Evolutionary conservation across 495 filamentous ascomycete species (phyloP).

Genomic region (Penicillium paradoxum): DNA sequence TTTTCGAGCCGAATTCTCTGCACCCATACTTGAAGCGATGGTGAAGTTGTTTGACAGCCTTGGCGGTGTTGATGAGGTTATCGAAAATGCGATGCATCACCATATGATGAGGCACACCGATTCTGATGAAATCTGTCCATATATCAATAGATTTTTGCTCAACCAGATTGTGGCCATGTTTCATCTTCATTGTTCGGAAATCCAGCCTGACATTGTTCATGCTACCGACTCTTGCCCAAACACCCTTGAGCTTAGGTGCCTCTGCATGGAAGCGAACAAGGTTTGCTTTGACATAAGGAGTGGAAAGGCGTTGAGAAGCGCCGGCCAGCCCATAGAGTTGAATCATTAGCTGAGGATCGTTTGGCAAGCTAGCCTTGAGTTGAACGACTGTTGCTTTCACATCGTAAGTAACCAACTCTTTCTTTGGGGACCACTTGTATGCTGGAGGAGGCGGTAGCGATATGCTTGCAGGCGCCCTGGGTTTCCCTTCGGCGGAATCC

Average conservation of each 20-base stretch:
- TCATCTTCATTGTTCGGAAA: conserved; percentile 67
- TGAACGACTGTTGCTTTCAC: conserved; percentile 74
- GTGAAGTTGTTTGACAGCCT: conserved; percentile 82
- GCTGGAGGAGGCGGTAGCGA: conserved; percentile 26
- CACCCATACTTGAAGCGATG: conserved; percentile 81
- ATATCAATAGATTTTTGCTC: conserved; percentile 85
- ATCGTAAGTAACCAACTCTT: conserved; percentile 76
- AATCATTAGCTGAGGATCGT: conserved; percentile 84
- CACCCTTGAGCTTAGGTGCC: conserved; percentile 68
- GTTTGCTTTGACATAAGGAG: conserved; percentile 70
- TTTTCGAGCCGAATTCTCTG: conserved; percentile 81
- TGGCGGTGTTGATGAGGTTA: conserved; percentile 82
- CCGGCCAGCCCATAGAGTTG: conserved; percentile 77
- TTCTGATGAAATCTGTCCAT: conserved; percentile 73
- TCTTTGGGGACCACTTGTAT: conserved; percentile 27
- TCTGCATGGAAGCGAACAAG: conserved; percentile 79
- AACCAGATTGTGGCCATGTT: conserved; percentile 52
- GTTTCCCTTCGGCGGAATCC: conserved; percentile 6
- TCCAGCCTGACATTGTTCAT: conserved; percentile 77
- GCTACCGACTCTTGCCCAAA: conserved; percentile 82
- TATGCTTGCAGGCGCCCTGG: conserved; percentile 13
- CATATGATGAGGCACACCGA: conserved; percentile 92
- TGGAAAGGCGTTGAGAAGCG: conserved; percentile 78
- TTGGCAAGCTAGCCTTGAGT: conserved; percentile 80
- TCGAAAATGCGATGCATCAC: conserved; percentile 88